Evolutionary conservation across 805 yeast species (phyloP), one percentile per base, ranked within the genome.

Genomic region (Pichia gijzeniarum): DNA sequence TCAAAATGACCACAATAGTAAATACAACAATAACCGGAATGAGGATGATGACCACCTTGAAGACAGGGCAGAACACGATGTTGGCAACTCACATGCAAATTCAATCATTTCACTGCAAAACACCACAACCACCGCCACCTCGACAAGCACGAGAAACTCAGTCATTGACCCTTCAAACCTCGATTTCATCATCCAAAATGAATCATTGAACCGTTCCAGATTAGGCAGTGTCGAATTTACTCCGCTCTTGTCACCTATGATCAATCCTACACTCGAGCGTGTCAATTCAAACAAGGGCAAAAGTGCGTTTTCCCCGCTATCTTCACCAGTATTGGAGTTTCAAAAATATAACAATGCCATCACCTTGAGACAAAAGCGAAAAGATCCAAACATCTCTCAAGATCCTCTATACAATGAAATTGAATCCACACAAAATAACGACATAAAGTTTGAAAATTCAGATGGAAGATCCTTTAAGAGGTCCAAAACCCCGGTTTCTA

Each of bases 221-320:
- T 18, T 34, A n/a, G 34, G 22, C 20, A 33, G 37, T 27, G 38
- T 21, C 6, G 48, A 45, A 28, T 82, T 80, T 60, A 83, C 90
- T 1, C 90, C 91, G 1, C 68, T 83, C 48, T 76, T 80, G 2
- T 80, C 88, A 2, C 91, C 91, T 1, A 80, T 84, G 18, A 81
- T 78, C 9, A 77, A 86, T 3, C 85, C 47, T 5, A 21, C 86
- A 2, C 54, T 71, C 53, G 85, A 72, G 19, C 40, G 43, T 10
- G n/a, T 44, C 5, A 43, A 36, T 37, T 43, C 44, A 12, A 45
- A 31, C 17, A 27, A 34, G 35, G 54, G 50, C 35, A 52, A 56
- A 43, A 45, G 53, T 2, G 60, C 63, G 5, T 66, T 58, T 56
- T 64, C 71, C 21, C 79, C 89, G 0, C 67, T 82, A 54, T 78